Evolutionary conservation across 1,139 yeast genomes (phyloP).

Genomic region (Taphrina deformans): DNA sequence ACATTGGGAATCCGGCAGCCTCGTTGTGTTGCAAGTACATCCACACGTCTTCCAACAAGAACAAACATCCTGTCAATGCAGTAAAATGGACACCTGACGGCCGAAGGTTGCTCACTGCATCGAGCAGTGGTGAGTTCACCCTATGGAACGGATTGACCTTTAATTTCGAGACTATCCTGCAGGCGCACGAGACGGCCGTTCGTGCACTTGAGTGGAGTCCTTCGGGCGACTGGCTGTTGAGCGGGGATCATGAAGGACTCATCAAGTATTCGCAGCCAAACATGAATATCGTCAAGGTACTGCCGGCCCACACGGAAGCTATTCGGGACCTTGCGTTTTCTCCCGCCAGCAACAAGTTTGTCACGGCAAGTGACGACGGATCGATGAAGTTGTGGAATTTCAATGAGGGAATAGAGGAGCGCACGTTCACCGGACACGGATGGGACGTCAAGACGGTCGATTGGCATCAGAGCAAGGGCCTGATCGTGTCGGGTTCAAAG

Average conservation of each 20-base stretch:
- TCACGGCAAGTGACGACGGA: constrained; percentile 74
- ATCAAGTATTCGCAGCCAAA: constrained; percentile 98
- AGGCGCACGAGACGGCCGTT: constrained; percentile 88
- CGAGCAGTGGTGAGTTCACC: constrained; percentile 93
- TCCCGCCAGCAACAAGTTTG: constrained; percentile 85
- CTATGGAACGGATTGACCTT: constrained; percentile 96
- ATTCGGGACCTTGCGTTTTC: constrained; percentile 81
- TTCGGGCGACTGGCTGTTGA: constrained; percentile 88
- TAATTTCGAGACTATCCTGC: constrained; percentile 96
- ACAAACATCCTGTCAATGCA: constrained; percentile 85
- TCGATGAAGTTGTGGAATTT: constrained; percentile 91
- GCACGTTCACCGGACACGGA: constrained; percentile 83
- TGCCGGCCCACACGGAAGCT: constrained; percentile 71
- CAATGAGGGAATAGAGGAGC: constrained; percentile 82
- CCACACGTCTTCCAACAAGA: constrained; percentile 86
- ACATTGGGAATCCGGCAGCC: constrained; percentile 54
- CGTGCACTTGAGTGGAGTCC: constrained; percentile 78
- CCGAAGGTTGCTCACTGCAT: constrained; percentile 80
- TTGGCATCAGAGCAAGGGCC: constrained; percentile 90
- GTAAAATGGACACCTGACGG: constrained; percentile 98
- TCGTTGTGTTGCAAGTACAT: constrained; percentile 80
- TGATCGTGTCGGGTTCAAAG: constrained; percentile 68
- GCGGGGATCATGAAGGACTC: constrained; percentile 90
- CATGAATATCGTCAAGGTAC: constrained; percentile 87
- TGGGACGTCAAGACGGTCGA: constrained; percentile 98